A percentile compares a stretch with the other conserved stretches of the same genome.
phyloP scores from a whole-genome alignment of 2,329 filamentous ascomycete species.

The Diaporthe vaccinii region DNA sequence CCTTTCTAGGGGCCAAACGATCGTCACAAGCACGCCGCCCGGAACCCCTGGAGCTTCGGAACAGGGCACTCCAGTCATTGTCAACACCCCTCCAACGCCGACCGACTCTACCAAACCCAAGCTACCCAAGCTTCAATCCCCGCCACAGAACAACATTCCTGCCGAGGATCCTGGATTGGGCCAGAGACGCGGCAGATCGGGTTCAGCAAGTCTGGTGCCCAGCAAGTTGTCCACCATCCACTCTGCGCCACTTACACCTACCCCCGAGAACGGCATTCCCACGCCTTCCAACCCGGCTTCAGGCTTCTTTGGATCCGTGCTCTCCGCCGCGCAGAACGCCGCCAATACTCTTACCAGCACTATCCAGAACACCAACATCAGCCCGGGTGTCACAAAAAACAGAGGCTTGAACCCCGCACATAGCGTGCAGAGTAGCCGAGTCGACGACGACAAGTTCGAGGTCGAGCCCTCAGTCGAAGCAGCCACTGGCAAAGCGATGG shows the following conservation, averaged over 20 bases:
- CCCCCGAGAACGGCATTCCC: constrained; percentile 73
- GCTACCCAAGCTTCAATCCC: constrained; percentile 44
- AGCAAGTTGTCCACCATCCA: constrained; percentile 90
- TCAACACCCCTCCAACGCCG: constrained; percentile 77
- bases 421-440: constrained; percentile 45
- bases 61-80: constrained; percentile 65
- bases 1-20: constrained; percentile 48
- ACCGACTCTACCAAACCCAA: constrained; percentile 56
- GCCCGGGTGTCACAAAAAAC: constrained; percentile 59
- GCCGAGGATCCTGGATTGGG: constrained; percentile 73
- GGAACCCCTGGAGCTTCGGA: constrained; percentile 63
- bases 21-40: constrained; percentile 53
- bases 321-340: constrained; percentile 93
- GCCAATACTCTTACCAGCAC: constrained; percentile 81
- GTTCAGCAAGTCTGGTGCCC: constrained; percentile 71
- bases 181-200: constrained; percentile 70
- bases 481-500: constrained; percentile 56
- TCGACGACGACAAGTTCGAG: constrained; percentile 55
- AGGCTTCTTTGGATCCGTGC: constrained; percentile 93
- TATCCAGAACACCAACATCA: constrained; percentile 75
- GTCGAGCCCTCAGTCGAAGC: constrained; percentile 59
- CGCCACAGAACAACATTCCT: constrained; percentile 43
- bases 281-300: constrained; percentile 65
- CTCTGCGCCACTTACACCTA: constrained; percentile 80
- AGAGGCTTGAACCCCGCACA: constrained; percentile 23